A percentile compares a stretch with the other conserved stretches of the same genome.
Conservation (phyloP, 371 early-diverging fungal species). For the Rhizopus arrhizus region DNA sequence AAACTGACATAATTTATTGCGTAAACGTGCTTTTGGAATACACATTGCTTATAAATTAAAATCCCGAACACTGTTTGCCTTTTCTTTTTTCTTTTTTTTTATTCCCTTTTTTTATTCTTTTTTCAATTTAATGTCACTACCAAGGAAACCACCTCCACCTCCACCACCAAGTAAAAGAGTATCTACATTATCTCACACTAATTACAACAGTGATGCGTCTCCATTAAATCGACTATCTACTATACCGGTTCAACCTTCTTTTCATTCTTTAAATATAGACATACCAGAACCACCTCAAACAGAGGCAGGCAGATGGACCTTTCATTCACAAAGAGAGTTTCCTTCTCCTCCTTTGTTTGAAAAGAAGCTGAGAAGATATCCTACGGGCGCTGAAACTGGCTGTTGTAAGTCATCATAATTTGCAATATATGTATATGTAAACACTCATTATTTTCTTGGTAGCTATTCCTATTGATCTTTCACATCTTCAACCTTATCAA, state of each 20-base stretch:
- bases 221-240: constrained; percentile 39
- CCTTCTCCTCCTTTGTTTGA: constrained; percentile 55
- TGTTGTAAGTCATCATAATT: constrained; percentile 39
- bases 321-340: constrained; percentile 51
- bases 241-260: constrained; percentile 48
- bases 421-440: neutral
- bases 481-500: constrained; percentile 35
- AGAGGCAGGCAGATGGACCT: constrained; percentile 56
- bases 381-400: constrained; percentile 52
- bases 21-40: no score
- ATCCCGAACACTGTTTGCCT: neutral
- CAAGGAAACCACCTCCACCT: constrained; percentile 25
- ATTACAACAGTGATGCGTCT: constrained; percentile 17
- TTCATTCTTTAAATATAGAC: constrained; percentile 35
- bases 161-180: constrained; percentile 22
- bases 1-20: no score
- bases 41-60: neutral
- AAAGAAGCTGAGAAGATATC: constrained; percentile 46
- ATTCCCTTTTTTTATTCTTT: constrained; percentile 1
- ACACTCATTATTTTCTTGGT: neutral
- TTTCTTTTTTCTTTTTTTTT: neutral
- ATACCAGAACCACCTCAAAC: constrained; percentile 54
- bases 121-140: constrained; percentile 17
- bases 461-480: constrained; percentile 48
- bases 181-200: neutral